Base-by-base conservation (phyloP, 78 protist genomes). In the Dictyostelium firmibasis region DNA sequence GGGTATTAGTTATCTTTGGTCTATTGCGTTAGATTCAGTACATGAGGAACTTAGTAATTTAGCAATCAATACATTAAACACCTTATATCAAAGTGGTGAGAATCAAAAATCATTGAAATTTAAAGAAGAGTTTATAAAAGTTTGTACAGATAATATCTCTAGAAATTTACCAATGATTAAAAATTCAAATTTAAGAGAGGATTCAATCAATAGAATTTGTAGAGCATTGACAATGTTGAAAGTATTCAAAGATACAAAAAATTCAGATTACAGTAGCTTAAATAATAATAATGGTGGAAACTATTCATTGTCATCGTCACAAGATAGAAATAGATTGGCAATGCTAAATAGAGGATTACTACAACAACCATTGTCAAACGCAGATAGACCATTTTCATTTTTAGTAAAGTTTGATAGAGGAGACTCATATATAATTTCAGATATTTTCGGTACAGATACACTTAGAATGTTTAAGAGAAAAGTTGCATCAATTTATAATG, bases 341-440 rank as follows among this genome's bases (percentile, higher is more conserved):
- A 64, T 25, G 74, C 25, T 64, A 25, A 35, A 72, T 38, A 74
- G 18, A 20, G 62, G 44, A 44, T 4, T 4, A 50, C 18, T 20
- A 27, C 76, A 38, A 84, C 38, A 25, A 50, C 62, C 62, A 50
- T 44, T 36, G 6, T 4, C 67, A 18, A 33, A 36, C 25, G 43
- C 82, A 27, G 41, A 29, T 70, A 64, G 77, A 78, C 41, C 94
- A 18, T 33, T 38, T 43, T n/a, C 94, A n/a, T 89, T 43, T 70
- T 44, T 89, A 11, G 86, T 89, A 2, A 89, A 89, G 31, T 81
- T 89, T 38, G 94, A 89, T 89, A 74, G 94, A 43, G 94, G 94
- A n/a, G 94, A 89, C 33, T 41, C 88, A 18, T 81, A 89, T 69
- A 69, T 67, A 18, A 76, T 89, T 25, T n/a, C 82, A 4, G 94